Evolutionary conservation across 805 yeast genomes (phyloP), one percentile per base, ranked within the genome.

Genomic region (Ogataea salicorniae): DNA sequence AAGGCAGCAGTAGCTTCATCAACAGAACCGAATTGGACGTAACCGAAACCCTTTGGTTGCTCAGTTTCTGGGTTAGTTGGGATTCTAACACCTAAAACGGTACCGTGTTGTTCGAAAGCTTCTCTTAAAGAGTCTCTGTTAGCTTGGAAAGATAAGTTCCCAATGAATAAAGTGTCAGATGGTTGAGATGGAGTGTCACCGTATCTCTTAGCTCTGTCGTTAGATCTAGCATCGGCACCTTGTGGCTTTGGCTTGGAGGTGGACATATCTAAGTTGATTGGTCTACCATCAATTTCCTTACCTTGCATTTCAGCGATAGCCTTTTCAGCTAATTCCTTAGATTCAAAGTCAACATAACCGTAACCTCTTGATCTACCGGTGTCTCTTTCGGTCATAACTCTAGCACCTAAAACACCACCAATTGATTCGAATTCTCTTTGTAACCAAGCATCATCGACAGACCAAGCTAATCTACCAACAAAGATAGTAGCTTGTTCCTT

Each of bases 11-110:
- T 80, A 59, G 99, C 97, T 69, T 88, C 96, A 40, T 91, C 98
- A 55, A 87, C 75, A 49, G 84, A 77, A 41, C 86, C 75, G 67
- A 80, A 92, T 75, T 94, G 98, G 49, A 92, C 97, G 72, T 94
- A 94, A 58, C 98, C 99, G 74, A 94, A 94, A 59, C 99, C 99
- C 81, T 94, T 94, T 71, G 96, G 95, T 75, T 92, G 97, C 70
- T 90, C 95, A 56, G 98, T 91, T 71, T 92, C 98, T 64, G 97
- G 97, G 75, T 94, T 95, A 39, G 98, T 92, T 70, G 99, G 99
- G 58, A 94, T 76, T 77, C 99, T 85, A 60, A 90, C 91, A 53
- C 95, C 87, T 47, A 89, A 72, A 52, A 94, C 88, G 53, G 79
- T 77, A 67, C 97, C 98, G 69, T 79, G 77, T 64, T 79, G 80